Conservation (phyloP, 2,329 filamentous ascomycete species). For the Penicillium psychrosexuale region DNA sequence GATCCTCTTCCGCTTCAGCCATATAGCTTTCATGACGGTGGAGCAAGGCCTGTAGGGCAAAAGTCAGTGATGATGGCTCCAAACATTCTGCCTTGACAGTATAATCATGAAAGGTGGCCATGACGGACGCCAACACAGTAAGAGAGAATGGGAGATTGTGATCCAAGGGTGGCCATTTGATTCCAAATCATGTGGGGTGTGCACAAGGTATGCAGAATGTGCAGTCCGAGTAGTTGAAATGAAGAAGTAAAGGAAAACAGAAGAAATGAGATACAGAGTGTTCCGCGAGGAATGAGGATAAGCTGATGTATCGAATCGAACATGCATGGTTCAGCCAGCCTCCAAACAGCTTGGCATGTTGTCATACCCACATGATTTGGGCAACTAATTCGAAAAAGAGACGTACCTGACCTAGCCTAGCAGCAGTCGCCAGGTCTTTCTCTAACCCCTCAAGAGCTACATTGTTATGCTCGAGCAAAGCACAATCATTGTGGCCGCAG, state of each 20-base stretch:
- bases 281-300: constrained; percentile 20
- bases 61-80: constrained; percentile 61
- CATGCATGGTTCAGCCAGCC: constrained; percentile 20
- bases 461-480: constrained; percentile 77
- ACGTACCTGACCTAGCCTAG: constrained; percentile 87
- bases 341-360: constrained; percentile 1
- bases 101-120: constrained; percentile 24
- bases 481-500: constrained; percentile 77
- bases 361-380: constrained; percentile 6
- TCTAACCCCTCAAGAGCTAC: constrained; percentile 75
- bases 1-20: constrained; percentile 84
- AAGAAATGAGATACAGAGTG: constrained; percentile 4
- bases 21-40: constrained; percentile 92
- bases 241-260: background rate
- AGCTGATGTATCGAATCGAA: constrained; percentile 18
- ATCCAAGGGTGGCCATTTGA: constrained; percentile 23
- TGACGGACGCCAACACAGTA: constrained; percentile 32
- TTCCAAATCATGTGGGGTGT: background rate
- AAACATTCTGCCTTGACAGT: constrained; percentile 20
- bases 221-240: background rate
- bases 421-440: constrained; percentile 81
- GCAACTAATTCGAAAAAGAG: constrained; percentile 8
- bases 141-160: constrained; percentile 28
- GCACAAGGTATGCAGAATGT: background rate
- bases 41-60: constrained; percentile 77